Evolutionary conservation across 73 alveolate genomes (phyloP).

Genomic region (Tetrahymena malaccensis): DNA sequence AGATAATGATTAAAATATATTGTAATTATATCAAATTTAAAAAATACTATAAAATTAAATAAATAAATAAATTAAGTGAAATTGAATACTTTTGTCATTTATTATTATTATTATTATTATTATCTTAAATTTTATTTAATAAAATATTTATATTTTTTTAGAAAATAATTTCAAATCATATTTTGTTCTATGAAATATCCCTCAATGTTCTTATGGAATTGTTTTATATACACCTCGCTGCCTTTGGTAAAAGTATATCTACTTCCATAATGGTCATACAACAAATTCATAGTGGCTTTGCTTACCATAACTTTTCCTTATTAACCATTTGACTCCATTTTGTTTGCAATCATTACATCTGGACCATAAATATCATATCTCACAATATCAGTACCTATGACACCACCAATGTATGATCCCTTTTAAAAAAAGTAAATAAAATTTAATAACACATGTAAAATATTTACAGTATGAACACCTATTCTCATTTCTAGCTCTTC

Average conservation of each 20-base stretch:
- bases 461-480: slow-evolving; percentile 55
- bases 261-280: background rate
- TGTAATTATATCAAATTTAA: no score
- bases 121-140: no score
- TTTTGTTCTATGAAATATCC: background rate
- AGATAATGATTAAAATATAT: no score
- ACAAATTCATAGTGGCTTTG: slow-evolving; percentile 14
- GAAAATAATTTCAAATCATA: background rate
- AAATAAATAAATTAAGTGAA: no score
- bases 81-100: no score
- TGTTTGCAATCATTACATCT: slow-evolving; percentile 37
- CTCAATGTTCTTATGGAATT: background rate
- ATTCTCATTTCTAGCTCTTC: slow-evolving; percentile 66
- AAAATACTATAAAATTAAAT: no score
- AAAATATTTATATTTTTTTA: no score
- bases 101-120: no score
- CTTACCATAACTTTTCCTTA: slow-evolving; percentile 23
- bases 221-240: background rate
- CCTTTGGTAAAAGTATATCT: background rate
- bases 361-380: slow-evolving; percentile 45
- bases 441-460: background rate
- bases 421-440: background rate
- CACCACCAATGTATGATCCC: slow-evolving; percentile 37
- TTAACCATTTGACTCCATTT: slow-evolving; percentile 44
- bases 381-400: slow-evolving; percentile 38